Conservation (phyloP, 495 filamentous ascomycete genomes). For the Aspergillus kassunensis region DNA sequence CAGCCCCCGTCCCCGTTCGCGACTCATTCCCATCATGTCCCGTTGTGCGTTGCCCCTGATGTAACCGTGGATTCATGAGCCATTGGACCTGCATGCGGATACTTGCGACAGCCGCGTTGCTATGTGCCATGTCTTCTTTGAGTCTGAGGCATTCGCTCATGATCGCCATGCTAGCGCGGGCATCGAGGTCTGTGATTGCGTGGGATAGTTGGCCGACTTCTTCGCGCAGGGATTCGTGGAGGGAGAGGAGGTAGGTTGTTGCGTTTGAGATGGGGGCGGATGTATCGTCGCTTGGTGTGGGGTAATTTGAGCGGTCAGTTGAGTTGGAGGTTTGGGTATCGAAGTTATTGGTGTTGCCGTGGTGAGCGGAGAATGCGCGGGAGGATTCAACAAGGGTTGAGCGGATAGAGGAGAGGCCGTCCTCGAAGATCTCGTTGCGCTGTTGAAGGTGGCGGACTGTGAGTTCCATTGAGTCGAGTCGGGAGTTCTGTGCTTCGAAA, state of each 20-base stretch:
- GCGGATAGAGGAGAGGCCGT: constrained; percentile 47
- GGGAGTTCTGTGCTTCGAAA: constrained; percentile 53
- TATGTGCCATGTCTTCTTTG: constrained; percentile 65
- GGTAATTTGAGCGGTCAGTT: background rate
- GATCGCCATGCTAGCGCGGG: constrained; percentile 61
- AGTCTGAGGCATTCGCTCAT: constrained; percentile 64
- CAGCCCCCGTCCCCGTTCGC: constrained; percentile 13
- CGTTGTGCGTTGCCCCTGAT: constrained; percentile 33
- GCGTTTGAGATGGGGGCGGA: constrained; percentile 33
- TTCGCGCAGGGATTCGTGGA: constrained; percentile 64
- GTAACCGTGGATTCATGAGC: constrained; percentile 59
- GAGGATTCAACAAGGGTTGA: constrained; percentile 38
- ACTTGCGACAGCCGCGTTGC: constrained; percentile 58
- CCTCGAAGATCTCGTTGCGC: constrained; percentile 57
- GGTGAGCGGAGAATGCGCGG: constrained; percentile 15
- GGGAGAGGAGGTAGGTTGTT: constrained; percentile 59
- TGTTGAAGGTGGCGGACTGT: constrained; percentile 53
- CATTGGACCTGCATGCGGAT: constrained; percentile 68
- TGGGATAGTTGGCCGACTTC: constrained; percentile 58
- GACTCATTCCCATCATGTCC: constrained; percentile 8
- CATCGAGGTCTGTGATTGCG: constrained; percentile 59
- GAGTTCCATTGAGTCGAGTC: constrained; percentile 53
- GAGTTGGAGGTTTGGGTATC: background rate
- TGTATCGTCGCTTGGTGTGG: constrained; percentile 11
- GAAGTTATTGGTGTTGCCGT: background rate